Percentiles rank a stretch among this genome's conserved stretches.
These are phyloP conservation scores for Ceratonia siliqua DNA, from an alignment of 306 rosid genomes.

Conservation along the genomic window DNA sequence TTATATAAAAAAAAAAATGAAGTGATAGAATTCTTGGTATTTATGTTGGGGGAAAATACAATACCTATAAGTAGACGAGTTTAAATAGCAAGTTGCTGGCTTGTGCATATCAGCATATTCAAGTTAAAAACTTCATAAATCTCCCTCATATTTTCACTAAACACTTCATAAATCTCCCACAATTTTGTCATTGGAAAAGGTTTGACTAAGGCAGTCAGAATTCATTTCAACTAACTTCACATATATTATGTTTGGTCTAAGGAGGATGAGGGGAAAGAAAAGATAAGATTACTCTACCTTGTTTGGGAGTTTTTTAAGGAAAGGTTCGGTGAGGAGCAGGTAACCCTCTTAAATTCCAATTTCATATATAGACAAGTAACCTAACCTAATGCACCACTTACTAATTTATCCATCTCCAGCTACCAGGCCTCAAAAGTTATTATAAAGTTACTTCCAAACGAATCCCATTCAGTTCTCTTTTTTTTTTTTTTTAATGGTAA, in stretches of 20 bases:
- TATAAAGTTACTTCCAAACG: slow-evolving; percentile 24
- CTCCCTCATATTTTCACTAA: background rate
- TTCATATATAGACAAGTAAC: slow-evolving; percentile 1
- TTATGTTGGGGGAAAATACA: background rate
- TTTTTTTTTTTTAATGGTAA: background rate
- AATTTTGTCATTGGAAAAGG: background rate
- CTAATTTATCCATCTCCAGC: slow-evolving; percentile 24
- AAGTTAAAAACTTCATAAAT: background rate
- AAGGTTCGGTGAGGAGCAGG: background rate
- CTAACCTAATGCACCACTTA: background rate
- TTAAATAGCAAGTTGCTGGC: slow-evolving; percentile 2
- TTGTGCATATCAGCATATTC: background rate
- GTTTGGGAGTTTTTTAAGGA: background rate
- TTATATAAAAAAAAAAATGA: slow-evolving; percentile 21
- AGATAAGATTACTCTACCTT: background rate
- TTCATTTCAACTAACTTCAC: slow-evolving; percentile 22
- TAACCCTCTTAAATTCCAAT: slow-evolving; percentile 10
- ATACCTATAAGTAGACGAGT: background rate
- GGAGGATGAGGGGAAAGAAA: background rate
- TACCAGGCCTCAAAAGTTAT: slow-evolving; percentile 1
- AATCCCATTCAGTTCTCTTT: slow-evolving; percentile 13
- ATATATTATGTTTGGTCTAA: background rate
- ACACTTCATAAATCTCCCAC: background rate
- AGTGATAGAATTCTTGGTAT: background rate
- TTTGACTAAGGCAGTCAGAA: slow-evolving; percentile 17